Conservation (phyloP, 1,284 basidiomycete genomes). For the Rhodofomes roseus region DNA sequence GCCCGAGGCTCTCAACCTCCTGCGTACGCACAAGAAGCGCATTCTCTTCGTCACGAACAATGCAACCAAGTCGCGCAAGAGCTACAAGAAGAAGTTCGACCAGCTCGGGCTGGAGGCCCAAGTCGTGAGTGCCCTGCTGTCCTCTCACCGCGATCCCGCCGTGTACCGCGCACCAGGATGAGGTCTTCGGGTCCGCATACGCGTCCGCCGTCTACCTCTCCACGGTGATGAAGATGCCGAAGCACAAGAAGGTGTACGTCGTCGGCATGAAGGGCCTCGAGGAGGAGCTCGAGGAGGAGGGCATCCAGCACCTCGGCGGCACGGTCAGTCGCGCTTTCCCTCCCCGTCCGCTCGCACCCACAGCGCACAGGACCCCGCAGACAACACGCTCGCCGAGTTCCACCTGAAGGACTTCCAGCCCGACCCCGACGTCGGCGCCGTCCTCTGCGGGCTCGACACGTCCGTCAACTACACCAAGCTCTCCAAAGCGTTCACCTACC, state of each 20-base stretch:
- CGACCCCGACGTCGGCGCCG: constrained; percentile 83
- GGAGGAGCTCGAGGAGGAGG: constrained; percentile 86
- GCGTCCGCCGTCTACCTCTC: constrained; percentile 93
- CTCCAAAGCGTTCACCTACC: constrained; percentile 90
- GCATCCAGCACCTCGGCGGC: constrained; percentile 80
- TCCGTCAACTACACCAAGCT: constrained; percentile 90
- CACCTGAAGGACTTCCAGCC: constrained; percentile 66
- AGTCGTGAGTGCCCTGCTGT: constrained; percentile 55
- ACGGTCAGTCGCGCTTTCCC: constrained; percentile 51
- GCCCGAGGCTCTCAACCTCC: constrained; percentile 64
- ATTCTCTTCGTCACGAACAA: constrained; percentile 98
- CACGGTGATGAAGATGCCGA: constrained; percentile 83
- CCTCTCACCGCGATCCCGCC: background rate
- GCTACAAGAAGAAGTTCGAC: constrained; percentile 91
- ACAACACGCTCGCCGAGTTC: constrained; percentile 75
- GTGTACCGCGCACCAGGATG: constrained; percentile 56
- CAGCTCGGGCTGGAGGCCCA: constrained; percentile 82
- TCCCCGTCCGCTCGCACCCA: background rate
- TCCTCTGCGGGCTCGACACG: constrained; percentile 85
- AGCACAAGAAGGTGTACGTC: constrained; percentile 93
- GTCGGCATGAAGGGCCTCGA: constrained; percentile 92
- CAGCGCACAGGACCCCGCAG: constrained; percentile 67
- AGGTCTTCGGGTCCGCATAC: constrained; percentile 95
- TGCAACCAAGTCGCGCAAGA: constrained; percentile 88
- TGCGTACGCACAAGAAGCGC: constrained; percentile 73